Evolutionary conservation across 306 rosid genomes (phyloP), one percentile per base, ranked within the genome.

Genomic region (Prunus salicina): DNA sequence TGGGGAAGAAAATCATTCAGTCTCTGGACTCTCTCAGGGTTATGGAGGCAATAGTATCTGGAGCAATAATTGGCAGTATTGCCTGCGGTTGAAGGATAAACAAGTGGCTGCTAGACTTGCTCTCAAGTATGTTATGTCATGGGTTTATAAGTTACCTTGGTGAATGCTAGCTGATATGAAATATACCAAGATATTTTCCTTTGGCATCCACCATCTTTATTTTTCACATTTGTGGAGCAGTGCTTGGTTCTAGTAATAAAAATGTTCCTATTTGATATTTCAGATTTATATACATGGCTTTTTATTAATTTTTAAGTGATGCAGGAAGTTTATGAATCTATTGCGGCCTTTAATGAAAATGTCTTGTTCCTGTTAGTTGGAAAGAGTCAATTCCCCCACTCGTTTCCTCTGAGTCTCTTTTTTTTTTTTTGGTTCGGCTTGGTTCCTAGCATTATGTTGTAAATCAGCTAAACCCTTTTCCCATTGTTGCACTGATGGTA

Each of bases 21-120:
- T 74, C 62, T 79, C 90, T 55, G 80, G 84, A 71, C 93, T 83
- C 74, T 80, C 75, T 78, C 97, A 78, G 76, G 91, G 86, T 78
- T 76, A 76, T 77, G 96, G 94, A 73, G 83, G 90, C 73, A 84
- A 73, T 58, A 79, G 82, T 64, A 79, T 84, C 69, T 87, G 94
- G 93, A 90, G 95, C 85, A 90, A 82, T 86, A 92, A 93, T 74
- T 94, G 98, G 98, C 97, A 92, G 92, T 90, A 94, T 82, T 94
- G 98, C 88, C 88, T 94, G 73, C 86, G 97, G 83, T 88, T 94
- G 93, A 94, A 87, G 82, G 97, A 92, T 81, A 92, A 90, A 83
- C 92, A 85, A 69, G 84, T 90, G 83, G 98, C 98, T 46, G 97
- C 97, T 79, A 90, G 85, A 86, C 92, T 94, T 82, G 87, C 97